phyloP scores from a whole-genome alignment of 768 basidiomycete genomes.

The Podaxis rugospora region DNA sequence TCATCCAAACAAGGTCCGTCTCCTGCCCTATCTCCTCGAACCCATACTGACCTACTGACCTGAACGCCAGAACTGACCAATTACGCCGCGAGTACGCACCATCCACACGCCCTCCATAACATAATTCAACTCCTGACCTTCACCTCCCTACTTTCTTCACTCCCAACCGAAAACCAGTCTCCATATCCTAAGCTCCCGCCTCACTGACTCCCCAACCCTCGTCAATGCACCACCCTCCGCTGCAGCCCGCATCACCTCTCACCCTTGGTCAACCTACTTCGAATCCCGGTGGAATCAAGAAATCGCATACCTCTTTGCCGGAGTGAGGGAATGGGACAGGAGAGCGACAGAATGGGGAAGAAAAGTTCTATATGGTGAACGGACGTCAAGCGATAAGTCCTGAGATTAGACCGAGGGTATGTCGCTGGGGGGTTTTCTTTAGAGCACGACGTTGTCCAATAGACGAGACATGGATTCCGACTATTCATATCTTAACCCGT shows the following conservation, averaged over 20 bases:
- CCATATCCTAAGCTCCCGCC: constrained; percentile 43
- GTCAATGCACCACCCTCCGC: constrained; percentile 52
- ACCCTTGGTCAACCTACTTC: constrained; percentile 43
- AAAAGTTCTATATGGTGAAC: constrained; percentile 38
- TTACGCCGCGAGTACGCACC: constrained; percentile 49
- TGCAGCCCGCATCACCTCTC: constrained; percentile 43
- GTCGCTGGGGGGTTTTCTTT: neutral
- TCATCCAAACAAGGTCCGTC: constrained; percentile 52
- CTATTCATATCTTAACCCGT: neutral
- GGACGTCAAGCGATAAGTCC: neutral
- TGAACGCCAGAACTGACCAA: constrained; percentile 43
- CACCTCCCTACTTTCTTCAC: neutral
- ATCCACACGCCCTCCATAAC: neutral
- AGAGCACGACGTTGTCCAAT: neutral
- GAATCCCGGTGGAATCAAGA: constrained; percentile 59
- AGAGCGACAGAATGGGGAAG: constrained; percentile 43
- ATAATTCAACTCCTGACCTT: neutral
- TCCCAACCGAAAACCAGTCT: constrained; percentile 28
- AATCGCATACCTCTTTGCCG: constrained; percentile 39
- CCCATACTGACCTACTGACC: constrained; percentile 8
- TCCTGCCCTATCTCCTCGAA: neutral
- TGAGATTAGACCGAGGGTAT: neutral
- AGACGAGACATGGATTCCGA: neutral
- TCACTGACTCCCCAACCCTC: constrained; percentile 42
- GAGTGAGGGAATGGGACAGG: constrained; percentile 42